phyloP scores from a whole-genome alignment of 495 filamentous ascomycete species.

The Wilcoxina mikolae region DNA sequence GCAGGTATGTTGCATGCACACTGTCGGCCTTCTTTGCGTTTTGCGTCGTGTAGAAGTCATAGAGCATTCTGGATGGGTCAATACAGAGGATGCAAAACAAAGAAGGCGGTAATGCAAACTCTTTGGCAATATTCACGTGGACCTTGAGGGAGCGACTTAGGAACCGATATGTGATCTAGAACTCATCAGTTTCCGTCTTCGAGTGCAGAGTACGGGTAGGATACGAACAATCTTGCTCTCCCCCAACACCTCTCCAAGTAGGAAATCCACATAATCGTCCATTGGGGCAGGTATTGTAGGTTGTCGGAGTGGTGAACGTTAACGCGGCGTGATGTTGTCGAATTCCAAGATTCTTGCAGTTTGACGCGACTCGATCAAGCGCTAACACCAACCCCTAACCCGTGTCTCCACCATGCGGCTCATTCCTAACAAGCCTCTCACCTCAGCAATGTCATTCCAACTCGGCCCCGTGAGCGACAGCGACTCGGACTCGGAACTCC shows the following conservation, averaged over 20 bases:
- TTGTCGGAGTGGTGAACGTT: too few relatives aligned
- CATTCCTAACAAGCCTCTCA: background rate
- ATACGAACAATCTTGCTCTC: constrained; percentile 56
- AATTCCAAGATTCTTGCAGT: background rate
- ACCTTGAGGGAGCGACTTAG: constrained; percentile 66
- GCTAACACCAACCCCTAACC: constrained; percentile 1
- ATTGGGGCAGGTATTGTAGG: background rate
- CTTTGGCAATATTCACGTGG: constrained; percentile 69
- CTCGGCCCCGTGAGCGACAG: constrained; percentile 4
- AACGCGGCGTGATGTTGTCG: background rate
- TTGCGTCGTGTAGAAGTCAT: constrained; percentile 68
- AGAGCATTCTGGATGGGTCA: constrained; percentile 57
- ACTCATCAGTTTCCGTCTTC: constrained; percentile 5
- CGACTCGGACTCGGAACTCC: constrained; percentile 20
- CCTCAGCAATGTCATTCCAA: constrained; percentile 4
- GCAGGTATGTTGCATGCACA: constrained; percentile 75
- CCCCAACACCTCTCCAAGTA: constrained; percentile 60
- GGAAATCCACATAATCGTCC: constrained; percentile 48
- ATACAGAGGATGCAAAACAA: background rate
- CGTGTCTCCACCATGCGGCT: background rate
- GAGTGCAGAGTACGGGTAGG: background rate
- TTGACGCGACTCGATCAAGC: background rate
- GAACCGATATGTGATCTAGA: constrained; percentile 72
- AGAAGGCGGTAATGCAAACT: constrained; percentile 43
- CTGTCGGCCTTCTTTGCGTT: constrained; percentile 55